Conservation (phyloP, 2,329 filamentous ascomycete species). For the Cordyceps tenuipes region DNA sequence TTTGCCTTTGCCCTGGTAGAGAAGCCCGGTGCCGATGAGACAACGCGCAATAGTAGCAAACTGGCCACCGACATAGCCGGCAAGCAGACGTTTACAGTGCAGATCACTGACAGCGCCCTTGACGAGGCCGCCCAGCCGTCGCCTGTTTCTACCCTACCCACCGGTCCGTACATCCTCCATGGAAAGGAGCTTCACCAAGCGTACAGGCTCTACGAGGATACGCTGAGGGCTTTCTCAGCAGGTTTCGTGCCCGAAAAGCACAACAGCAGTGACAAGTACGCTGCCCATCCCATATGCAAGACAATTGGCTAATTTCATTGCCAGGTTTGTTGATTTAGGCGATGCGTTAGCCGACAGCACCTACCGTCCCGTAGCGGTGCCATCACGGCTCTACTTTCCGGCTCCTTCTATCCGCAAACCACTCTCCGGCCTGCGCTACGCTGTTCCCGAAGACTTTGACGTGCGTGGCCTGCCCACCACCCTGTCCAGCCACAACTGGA, state of each 20-base stretch:
- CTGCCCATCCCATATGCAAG: not conserved
- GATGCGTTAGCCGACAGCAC: constrained; percentile 20
- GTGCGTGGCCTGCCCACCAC: constrained; percentile 44
- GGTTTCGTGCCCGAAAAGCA: constrained; percentile 30
- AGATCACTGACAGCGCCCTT: constrained; percentile 6
- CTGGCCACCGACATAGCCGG: not conserved
- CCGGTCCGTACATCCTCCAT: constrained; percentile 33
- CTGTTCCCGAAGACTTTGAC: constrained; percentile 26
- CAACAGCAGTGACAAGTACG: constrained; percentile 20
- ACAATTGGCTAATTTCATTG: not conserved
- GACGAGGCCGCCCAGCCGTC: constrained; percentile 17
- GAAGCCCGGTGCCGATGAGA: constrained; percentile 22
- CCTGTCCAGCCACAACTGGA: constrained; percentile 51
- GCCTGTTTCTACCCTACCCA: constrained; percentile 22
- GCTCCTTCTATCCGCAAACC: constrained; percentile 23
- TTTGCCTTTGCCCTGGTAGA: constrained; percentile 32
- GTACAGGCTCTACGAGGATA: constrained; percentile 33
- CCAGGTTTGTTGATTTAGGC: constrained; percentile 24
- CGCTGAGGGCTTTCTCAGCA: constrained; percentile 26
- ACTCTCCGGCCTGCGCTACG: constrained; percentile 28
- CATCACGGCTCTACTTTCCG: constrained; percentile 28
- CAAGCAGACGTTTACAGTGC: constrained; percentile 4
- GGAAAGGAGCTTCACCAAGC: constrained; percentile 34
- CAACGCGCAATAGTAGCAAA: not conserved
- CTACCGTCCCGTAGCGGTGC: constrained; percentile 27